Conservation (phyloP, 1,284 basidiomycete species). For the Ustilago crameri region DNA sequence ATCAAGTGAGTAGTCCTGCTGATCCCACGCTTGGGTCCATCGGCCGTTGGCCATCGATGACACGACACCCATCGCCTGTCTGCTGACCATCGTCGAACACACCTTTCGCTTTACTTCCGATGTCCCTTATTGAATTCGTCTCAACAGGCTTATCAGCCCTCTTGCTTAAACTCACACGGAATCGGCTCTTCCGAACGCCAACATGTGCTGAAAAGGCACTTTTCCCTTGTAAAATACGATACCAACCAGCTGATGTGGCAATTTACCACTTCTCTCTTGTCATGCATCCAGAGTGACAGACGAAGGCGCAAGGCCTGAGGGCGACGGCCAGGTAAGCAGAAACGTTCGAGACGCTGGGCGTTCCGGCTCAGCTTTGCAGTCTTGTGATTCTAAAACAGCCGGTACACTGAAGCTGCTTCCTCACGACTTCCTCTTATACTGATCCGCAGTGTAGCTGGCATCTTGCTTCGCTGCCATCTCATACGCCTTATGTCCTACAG, state of each 20-base stretch:
- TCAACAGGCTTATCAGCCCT: slow-evolving; percentile 58
- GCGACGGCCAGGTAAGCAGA: too few species aligned
- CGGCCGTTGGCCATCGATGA: neutral
- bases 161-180: slow-evolving; percentile 35
- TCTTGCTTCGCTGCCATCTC: too few species aligned
- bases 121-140: neutral
- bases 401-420: too few species aligned
- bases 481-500: too few species aligned
- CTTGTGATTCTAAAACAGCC: too few species aligned
- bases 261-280: slow-evolving; percentile 13
- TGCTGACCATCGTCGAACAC: too few species aligned
- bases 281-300: neutral
- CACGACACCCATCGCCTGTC: neutral
- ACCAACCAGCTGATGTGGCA: slow-evolving; percentile 9
- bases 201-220: slow-evolving; percentile 10
- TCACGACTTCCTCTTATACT: too few species aligned
- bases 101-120: neutral
- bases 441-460: too few species aligned
- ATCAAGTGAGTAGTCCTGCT: slow-evolving; percentile 58
- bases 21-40: neutral
- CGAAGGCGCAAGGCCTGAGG: too few species aligned
- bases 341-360: too few species aligned
- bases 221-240: slow-evolving; percentile 12
- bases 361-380: too few species aligned
- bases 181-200: slow-evolving; percentile 23